Evolutionary conservation across 306 rosid genomes (phyloP), one percentile per base, ranked within the genome.

Genomic region (Mimosa pudica): DNA sequence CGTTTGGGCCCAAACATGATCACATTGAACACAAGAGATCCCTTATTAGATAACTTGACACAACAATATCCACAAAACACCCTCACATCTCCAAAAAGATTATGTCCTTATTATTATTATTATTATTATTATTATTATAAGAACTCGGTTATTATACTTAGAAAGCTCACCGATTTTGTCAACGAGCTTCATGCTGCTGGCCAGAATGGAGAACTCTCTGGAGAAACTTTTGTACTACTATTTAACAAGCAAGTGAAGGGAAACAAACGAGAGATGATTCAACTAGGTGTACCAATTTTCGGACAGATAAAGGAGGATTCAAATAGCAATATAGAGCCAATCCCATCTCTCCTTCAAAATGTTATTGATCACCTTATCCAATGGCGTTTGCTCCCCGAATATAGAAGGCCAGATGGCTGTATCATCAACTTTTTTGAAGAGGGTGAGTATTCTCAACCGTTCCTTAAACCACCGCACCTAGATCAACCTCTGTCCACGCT

Each of bases 391-490:
- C 84, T 96, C 80, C 99, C 99, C 4, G 98, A 93, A 85, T 96
- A 93, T 80, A 96, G 93, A 88, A 88, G 92, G 79, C 99, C 99
- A 61, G 92, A 96, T 86, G 99, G 98, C 65, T 91, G 97, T 74
- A 89, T 90, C 82, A 88, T 96, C 83, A 96, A 89, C 88, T 96
- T 90, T 80, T 93, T 93, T 75, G 99, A 91, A 84, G 96, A 96
- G 99, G 99, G 90, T 62, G 99, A 96, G 79, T 80, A 89, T 78
- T 93, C 99, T 65, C 99, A 96, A 86, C 99, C 99, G 78, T 96
- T 96, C 89, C 87, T 86, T 80, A 96, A 96, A 83, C 99, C 99
- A 60, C 99, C 99, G 6, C 99, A 96, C 82, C 84, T 96, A 91
- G 99, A 96, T 66, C 99, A 96, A 81, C 99, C 98, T 47, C 77